Conservation (phyloP, 2,329 filamentous ascomycete genomes). For the Colletotrichum salicis region DNA sequence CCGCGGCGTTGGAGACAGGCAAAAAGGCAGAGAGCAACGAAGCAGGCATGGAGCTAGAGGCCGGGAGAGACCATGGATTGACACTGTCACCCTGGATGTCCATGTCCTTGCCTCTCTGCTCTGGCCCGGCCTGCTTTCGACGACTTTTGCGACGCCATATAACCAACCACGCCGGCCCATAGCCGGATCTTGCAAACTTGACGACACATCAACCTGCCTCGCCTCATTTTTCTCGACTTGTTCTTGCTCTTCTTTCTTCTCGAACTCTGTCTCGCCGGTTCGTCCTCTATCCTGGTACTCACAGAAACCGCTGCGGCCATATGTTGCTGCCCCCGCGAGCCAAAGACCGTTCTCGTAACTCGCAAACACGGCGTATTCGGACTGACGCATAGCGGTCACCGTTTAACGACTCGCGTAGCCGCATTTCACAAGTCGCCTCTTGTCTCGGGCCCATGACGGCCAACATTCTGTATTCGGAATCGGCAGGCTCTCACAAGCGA, state of each 20-base stretch:
- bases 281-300: not conserved
- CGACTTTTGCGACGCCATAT: constrained; percentile 3
- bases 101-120: constrained; percentile 1
- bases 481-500: not conserved
- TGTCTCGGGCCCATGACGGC: not conserved
- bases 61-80: constrained; percentile 27
- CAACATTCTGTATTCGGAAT: constrained; percentile 4
- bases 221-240: not conserved
- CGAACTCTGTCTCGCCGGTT: not conserved
- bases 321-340: constrained; percentile 24
- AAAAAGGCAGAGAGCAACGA: not conserved
- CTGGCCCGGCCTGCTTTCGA: not conserved
- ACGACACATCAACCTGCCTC: constrained; percentile 18
- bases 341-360: constrained; percentile 1
- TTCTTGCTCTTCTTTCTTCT: not conserved
- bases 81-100: constrained; percentile 16
- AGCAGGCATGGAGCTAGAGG: constrained; percentile 2
- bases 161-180: constrained; percentile 17
- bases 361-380: constrained; percentile 13
- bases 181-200: constrained; percentile 2
- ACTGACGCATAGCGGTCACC: constrained; percentile 16
- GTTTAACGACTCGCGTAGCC: not conserved
- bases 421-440: not conserved
- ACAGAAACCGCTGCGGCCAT: not conserved
- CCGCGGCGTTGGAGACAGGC: not conserved